phyloP scores from a whole-genome alignment of 495 filamentous ascomycete species.

The Staphylotrichum longicolle region DNA sequence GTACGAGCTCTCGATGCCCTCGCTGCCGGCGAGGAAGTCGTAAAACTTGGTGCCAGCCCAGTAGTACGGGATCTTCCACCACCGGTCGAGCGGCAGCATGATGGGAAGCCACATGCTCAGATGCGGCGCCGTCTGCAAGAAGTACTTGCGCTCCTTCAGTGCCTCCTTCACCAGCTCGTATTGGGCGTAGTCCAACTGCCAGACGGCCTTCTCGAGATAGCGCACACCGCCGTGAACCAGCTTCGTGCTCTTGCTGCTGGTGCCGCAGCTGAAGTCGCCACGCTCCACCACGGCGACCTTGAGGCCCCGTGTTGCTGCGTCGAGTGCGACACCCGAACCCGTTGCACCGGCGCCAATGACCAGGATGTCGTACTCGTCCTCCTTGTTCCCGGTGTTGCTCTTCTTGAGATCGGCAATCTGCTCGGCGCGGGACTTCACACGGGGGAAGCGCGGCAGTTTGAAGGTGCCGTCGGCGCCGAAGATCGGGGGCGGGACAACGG shows the following conservation, averaged over 20 bases:
- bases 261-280: slow-evolving; percentile 92
- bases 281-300: slow-evolving; percentile 93
- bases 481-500: slow-evolving; percentile 76
- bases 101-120: slow-evolving; percentile 93
- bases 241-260: slow-evolving; percentile 96
- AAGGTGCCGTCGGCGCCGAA: slow-evolving; percentile 76
- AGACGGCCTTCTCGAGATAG: slow-evolving; percentile 95
- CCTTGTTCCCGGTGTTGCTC: slow-evolving; percentile 35
- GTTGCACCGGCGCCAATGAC: slow-evolving; percentile 93
- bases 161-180: slow-evolving; percentile 91
- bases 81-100: slow-evolving; percentile 92
- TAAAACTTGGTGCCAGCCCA: slow-evolving; percentile 96
- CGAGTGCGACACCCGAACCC: slow-evolving; percentile 86
- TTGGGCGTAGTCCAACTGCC: slow-evolving; percentile 94
- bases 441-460: slow-evolving; percentile 76
- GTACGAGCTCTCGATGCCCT: slow-evolving; percentile 96
- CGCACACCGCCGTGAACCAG: slow-evolving; percentile 94
- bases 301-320: slow-evolving; percentile 88
- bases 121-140: slow-evolving; percentile 93
- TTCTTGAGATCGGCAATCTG: slow-evolving; percentile 60
- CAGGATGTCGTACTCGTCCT: slow-evolving; percentile 75
- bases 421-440: slow-evolving; percentile 66
- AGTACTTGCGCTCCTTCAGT: slow-evolving; percentile 93
- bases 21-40: slow-evolving; percentile 88
- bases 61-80: slow-evolving; percentile 98